Evolutionary conservation across 257 asterid species (phyloP), one percentile per base, ranked within the genome.

Genomic region (Cinchona pubescens): DNA sequence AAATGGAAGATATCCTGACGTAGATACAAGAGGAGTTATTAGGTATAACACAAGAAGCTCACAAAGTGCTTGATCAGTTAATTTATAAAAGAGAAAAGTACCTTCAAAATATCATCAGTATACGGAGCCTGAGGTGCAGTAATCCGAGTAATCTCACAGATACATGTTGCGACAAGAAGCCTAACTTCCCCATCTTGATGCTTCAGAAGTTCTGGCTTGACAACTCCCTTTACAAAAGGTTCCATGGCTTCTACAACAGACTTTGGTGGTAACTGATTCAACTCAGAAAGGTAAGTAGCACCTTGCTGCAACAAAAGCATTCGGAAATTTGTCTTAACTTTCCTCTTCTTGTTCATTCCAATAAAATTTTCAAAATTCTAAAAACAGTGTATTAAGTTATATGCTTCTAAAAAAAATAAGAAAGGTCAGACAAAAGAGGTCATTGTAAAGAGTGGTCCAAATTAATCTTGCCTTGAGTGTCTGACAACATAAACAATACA

Each of bases 91-190:
- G 27, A 8, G n/a, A 62, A 49, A 75, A 53, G 61, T 86, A 95
- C 99, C 97, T 93, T 95, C 72, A 95, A 79, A 68, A 88, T 77
- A 81, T 91, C 95, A 76, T 95, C 99, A 51, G 84, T 88, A 63
- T 90, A 95, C 38, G 99, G 99, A 79, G 97, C 92, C 80, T 91
- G 96, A 0, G 99, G 99, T 73, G 99, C 98, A 79, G 97, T 95
- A 67, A 95, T 93, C 78, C 99, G 89, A 77, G 96, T 93, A 80
- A 95, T 95, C 85, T 95, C 99, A 77, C 99, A 95, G 25, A 90
- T 86, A 82, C 99, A 93, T 15, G 98, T 88, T 78, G 99, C 97
- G 56, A 95, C 96, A 55, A 91, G 93, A 79, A 95, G 93, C 79
- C 87, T 90, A 76, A 95, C 90, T 85, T 95, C 98, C 86, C 89